Conservation (phyloP, 345 rosid genomes). For the Gossypium bickii region DNA sequence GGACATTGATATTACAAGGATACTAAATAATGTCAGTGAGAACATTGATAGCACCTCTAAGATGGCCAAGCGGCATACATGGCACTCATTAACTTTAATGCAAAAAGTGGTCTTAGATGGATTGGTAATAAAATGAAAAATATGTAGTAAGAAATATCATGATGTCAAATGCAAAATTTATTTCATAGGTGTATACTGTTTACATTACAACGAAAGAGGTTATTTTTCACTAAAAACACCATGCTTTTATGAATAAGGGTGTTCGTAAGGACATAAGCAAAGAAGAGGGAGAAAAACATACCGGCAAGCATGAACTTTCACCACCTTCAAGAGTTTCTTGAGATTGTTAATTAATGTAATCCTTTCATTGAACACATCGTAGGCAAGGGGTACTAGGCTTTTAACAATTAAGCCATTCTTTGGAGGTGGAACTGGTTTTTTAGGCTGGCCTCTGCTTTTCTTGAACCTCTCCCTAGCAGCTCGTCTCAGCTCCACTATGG, state of each 20-base stretch:
- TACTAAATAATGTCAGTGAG: neutral
- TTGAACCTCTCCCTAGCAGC: conserved; percentile 89
- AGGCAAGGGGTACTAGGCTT: conserved; percentile 66
- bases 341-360: conserved; percentile 71
- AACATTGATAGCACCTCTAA: neutral
- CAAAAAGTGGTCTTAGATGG: neutral
- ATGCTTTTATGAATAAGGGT: neutral
- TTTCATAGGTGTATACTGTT: neutral
- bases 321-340: conserved; percentile 68
- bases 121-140: neutral
- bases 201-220: neutral
- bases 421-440: conserved; percentile 57
- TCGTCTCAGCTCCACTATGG: conserved; percentile 78
- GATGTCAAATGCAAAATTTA: neutral
- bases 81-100: neutral
- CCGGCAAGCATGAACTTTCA: conserved; percentile 88
- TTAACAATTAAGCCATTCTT: conserved; percentile 69
- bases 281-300: conserved; percentile 40
- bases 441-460: conserved; percentile 62
- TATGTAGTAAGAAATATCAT: neutral
- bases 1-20: too few relatives aligned
- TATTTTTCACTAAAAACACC: neutral
- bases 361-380: conserved; percentile 67
- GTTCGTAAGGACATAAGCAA: neutral
- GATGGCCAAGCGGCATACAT: neutral